Conservation (phyloP, 306 rosid species). For the Luffa acutangula region DNA sequence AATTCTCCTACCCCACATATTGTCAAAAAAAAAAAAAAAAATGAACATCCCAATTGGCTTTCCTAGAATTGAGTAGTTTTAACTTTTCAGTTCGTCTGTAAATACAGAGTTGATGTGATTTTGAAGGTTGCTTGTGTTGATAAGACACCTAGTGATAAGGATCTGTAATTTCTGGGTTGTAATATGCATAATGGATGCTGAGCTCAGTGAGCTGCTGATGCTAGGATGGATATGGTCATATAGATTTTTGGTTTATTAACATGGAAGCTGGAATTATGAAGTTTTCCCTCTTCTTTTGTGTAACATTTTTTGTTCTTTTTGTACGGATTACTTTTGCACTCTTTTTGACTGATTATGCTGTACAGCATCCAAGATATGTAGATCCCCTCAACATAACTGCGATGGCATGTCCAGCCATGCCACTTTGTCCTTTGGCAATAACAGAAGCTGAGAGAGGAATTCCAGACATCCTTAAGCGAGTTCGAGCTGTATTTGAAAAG, state of each 20-base stretch:
- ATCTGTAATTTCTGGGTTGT: not conserved
- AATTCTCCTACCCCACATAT: too few species aligned
- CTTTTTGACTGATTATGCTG: not conserved
- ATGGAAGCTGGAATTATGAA: not conserved
- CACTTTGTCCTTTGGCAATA: slow-evolving; percentile 92
- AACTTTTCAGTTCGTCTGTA: too few species aligned
- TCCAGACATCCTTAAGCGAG: slow-evolving; percentile 80
- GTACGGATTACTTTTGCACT: not conserved
- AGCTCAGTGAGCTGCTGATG: not conserved
- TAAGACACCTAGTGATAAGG: not conserved
- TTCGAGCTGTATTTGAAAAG: slow-evolving; percentile 86
- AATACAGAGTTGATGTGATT: not conserved
- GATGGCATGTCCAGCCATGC: slow-evolving; percentile 98
- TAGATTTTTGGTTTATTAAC: not conserved
- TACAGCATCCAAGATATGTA: slow-evolving; percentile 73
- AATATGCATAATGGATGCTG: not conserved
- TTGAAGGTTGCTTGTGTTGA: not conserved
- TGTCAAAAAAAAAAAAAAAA: too few species aligned
- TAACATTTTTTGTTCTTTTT: not conserved
- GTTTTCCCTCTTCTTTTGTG: not conserved
- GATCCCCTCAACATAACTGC: slow-evolving; percentile 94
- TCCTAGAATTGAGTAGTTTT: not conserved
- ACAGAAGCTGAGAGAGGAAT: slow-evolving; percentile 97
- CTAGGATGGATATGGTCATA: not conserved
- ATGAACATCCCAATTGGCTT: not conserved